A percentile compares a stretch with the other conserved stretches of the same genome.
phyloP scores from a whole-genome alignment of 331 rosid species.

The Rhamnella rubrinervis region DNA sequence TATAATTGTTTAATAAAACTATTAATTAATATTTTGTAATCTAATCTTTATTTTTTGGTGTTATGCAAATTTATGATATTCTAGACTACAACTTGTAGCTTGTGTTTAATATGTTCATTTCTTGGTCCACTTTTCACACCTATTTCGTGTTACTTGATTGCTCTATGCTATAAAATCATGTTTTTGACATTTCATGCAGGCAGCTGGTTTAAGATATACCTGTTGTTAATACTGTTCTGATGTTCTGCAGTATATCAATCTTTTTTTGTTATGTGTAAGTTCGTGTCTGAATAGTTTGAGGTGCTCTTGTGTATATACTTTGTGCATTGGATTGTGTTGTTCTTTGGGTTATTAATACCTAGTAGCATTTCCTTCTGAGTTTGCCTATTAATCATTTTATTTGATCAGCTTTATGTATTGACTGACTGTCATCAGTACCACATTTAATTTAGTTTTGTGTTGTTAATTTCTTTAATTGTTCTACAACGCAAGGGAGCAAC shows the following conservation, averaged over 20 bases:
- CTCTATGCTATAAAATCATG: not conserved
- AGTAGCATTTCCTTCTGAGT: not conserved
- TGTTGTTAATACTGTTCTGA: slow-evolving; percentile 21
- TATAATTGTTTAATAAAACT: too few species aligned
- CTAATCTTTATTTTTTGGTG: not conserved
- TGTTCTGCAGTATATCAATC: slow-evolving; percentile 20
- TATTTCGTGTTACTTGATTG: slow-evolving; percentile 3
- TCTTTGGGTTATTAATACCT: too few species aligned
- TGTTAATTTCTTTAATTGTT: too few species aligned
- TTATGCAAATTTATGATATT: not conserved
- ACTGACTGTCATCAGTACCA: not conserved
- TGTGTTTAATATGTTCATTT: not conserved
- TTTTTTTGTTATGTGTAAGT: slow-evolving; percentile 23
- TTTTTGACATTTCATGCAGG: slow-evolving; percentile 27
- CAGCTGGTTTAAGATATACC: slow-evolving; percentile 28
- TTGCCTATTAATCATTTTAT: not conserved
- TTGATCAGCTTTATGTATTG: not conserved
- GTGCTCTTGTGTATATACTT: not conserved
- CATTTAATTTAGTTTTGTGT: not conserved
- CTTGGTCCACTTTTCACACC: not conserved
- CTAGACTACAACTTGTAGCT: not conserved
- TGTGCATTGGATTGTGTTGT: not conserved
- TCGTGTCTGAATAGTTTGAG: slow-evolving; percentile 11
- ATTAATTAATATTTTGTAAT: too few species aligned
- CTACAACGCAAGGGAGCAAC: too few species aligned